Evolutionary conservation across 257 asterid genomes (phyloP).

Genomic region (Scutellaria galericulata): DNA sequence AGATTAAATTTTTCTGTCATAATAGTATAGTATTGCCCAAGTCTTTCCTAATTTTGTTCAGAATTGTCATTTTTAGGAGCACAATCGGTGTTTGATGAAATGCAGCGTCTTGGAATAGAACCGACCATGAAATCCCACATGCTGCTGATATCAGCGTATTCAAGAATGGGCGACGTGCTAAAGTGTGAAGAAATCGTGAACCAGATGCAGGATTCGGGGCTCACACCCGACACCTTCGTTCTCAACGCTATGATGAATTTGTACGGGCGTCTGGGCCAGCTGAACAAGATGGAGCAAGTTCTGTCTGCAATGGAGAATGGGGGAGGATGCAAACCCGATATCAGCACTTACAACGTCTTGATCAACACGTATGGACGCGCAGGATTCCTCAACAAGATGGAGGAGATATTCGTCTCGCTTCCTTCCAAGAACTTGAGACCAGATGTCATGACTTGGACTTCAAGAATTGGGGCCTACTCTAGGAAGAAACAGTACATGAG

Average conservation of each 20-base stretch:
- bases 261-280: slow-evolving; percentile 79
- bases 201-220: slow-evolving; percentile 59
- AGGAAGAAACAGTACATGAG: slow-evolving; percentile 66
- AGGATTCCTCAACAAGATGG: slow-evolving; percentile 76
- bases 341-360: slow-evolving; percentile 81
- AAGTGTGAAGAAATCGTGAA: slow-evolving; percentile 74
- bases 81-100: slow-evolving; percentile 74
- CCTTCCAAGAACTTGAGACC: slow-evolving; percentile 55
- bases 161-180: slow-evolving; percentile 58
- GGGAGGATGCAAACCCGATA: slow-evolving; percentile 53
- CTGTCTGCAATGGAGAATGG: slow-evolving; percentile 56
- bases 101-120: slow-evolving; percentile 68
- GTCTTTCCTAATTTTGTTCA: neutral
- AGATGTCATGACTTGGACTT: slow-evolving; percentile 81
- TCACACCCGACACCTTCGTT: slow-evolving; percentile 67
- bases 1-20: no score
- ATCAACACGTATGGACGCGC: slow-evolving; percentile 74
- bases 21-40: neutral
- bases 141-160: slow-evolving; percentile 76
- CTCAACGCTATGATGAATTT: slow-evolving; percentile 75
- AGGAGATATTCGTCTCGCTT: slow-evolving; percentile 61
- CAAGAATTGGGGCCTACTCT: slow-evolving; percentile 76
- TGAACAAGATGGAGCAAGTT: slow-evolving; percentile 77
- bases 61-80: slow-evolving; percentile 52
- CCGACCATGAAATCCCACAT: slow-evolving; percentile 88